phyloP scores from a whole-genome alignment of 129 eudicot species.

The Saussurea involucrata region DNA sequence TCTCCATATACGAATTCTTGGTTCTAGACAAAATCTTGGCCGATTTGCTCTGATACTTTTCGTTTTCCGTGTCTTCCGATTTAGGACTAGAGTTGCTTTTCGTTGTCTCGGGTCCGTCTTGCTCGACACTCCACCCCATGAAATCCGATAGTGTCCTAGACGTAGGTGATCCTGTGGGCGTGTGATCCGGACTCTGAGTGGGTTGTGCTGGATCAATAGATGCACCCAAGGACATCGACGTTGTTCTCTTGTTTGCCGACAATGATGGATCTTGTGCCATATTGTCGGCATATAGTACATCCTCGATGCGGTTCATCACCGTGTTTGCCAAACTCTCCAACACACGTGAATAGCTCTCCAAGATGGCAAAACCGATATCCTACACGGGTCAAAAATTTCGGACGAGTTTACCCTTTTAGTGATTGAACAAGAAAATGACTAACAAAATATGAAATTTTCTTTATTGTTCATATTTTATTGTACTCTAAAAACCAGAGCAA shows the following conservation, averaged over 20 bases:
- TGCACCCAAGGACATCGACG: constrained; percentile 8
- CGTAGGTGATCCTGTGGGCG: constrained; percentile 39
- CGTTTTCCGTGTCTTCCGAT: constrained; percentile 24
- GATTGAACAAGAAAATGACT: background rate
- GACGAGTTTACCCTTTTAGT: background rate
- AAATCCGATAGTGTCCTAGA: constrained; percentile 64
- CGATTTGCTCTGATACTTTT: constrained; percentile 30
- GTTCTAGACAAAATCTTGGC: constrained; percentile 31
- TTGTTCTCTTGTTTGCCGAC: constrained; percentile 22
- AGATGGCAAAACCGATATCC: constrained; percentile 72
- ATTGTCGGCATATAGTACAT: constrained; percentile 68
- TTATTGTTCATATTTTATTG: constrained; percentile 19
- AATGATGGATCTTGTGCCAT: constrained; percentile 54
- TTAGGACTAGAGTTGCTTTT: constrained; percentile 17
- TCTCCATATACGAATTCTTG: constrained; percentile 59
- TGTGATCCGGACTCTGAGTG: background rate
- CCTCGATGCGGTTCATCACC: constrained; percentile 63
- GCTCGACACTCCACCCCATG: constrained; percentile 68
- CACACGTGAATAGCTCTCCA: constrained; percentile 78
- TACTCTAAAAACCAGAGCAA: constrained; percentile 24
- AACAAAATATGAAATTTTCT: background rate
- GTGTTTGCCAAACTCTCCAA: constrained; percentile 81
- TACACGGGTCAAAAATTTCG: constrained; percentile 2
- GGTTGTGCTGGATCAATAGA: constrained; percentile 18
- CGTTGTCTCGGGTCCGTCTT: constrained; percentile 17